Percentiles rank a stretch among this genome's conserved stretches.
Conservation (phyloP, 495 filamentous ascomycete species). For the Polyplosphaeria fusca region DNA sequence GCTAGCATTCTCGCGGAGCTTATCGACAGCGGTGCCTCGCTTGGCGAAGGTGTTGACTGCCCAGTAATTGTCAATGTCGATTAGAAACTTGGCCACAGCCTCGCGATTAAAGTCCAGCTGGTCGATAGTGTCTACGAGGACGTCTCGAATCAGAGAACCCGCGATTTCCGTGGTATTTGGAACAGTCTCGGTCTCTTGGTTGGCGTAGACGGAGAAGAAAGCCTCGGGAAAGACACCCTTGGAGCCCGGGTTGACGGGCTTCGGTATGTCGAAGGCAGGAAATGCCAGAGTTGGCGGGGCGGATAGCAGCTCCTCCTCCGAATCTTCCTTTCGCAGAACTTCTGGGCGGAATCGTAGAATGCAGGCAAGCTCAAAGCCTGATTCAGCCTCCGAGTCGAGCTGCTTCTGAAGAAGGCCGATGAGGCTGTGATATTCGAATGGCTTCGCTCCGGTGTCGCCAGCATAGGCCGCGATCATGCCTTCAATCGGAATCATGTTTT, state of each 20-base stretch:
- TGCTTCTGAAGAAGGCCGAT: conserved; percentile 81
- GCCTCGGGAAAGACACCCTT: conserved; percentile 84
- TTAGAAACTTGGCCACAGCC: conserved; percentile 79
- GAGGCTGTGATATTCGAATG: conserved; percentile 60
- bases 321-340: conserved; percentile 37
- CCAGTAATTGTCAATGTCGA: conserved; percentile 95
- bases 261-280: conserved; percentile 69
- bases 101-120: conserved; percentile 89
- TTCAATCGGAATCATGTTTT: conserved; percentile 76
- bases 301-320: conserved; percentile 13
- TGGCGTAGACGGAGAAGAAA: conserved; percentile 85
- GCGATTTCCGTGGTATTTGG: conserved; percentile 72
- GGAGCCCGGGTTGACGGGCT: conserved; percentile 67
- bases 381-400: conserved; percentile 65
- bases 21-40: conserved; percentile 86
- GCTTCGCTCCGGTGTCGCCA: conserved; percentile 48
- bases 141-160: conserved; percentile 77
- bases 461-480: conserved; percentile 80
- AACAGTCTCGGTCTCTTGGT: conserved; percentile 90
- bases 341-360: conserved; percentile 78
- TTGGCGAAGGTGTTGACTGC: conserved; percentile 83
- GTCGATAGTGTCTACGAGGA: conserved; percentile 89
- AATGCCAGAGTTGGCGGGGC: conserved; percentile 62
- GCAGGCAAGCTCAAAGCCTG: conserved; percentile 70
- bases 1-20: conserved; percentile 68